A percentile compares a stretch with the other conserved stretches of the same genome.
phyloP scores from a whole-genome alignment of 352 stramenopile genomes.

The Pythium guiyangense region DNA sequence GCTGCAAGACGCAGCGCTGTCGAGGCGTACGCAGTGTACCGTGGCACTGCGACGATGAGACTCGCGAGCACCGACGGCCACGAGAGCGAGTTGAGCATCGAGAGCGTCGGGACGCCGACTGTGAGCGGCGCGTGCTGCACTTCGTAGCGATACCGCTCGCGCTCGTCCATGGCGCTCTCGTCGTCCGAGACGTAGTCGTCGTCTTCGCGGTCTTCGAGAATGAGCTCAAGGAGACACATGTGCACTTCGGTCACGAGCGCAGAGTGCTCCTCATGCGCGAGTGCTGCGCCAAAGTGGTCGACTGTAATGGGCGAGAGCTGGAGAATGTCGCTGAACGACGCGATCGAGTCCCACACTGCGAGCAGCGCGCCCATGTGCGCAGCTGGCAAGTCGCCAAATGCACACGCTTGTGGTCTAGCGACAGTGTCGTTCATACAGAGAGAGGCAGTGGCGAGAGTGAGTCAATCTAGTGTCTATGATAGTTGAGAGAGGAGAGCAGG shows the following conservation, averaged over 20 bases:
- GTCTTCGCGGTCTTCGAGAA: constrained; percentile 79
- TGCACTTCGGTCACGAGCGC: constrained; percentile 71
- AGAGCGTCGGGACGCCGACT: constrained; percentile 66
- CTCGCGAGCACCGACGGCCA: constrained; percentile 74
- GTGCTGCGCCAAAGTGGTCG: constrained; percentile 55
- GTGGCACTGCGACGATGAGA: constrained; percentile 63
- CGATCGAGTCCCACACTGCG: constrained; percentile 74
- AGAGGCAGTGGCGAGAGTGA: too few species aligned
- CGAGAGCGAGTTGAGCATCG: constrained; percentile 79
- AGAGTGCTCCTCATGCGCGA: constrained; percentile 39
- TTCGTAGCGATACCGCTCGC: constrained; percentile 77
- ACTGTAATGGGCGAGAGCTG: constrained; percentile 53
- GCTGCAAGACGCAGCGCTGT: constrained; percentile 38
- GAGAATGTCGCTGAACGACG: constrained; percentile 65
- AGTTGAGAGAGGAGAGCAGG: not conserved
- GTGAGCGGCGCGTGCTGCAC: constrained; percentile 76
- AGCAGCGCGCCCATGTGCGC: constrained; percentile 52
- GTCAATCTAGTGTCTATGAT: too few species aligned
- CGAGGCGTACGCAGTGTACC: constrained; percentile 47
- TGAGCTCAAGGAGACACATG: constrained; percentile 76
- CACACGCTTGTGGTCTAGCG: constrained; percentile 43
- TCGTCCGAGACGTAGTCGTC: constrained; percentile 87
- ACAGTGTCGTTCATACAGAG: too few species aligned
- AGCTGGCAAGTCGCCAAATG: constrained; percentile 42
- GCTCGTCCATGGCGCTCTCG: constrained; percentile 73